Base-by-base conservation (phyloP, 768 basidiomycete genomes). In the Chalciporus pseudorubinellus region DNA sequence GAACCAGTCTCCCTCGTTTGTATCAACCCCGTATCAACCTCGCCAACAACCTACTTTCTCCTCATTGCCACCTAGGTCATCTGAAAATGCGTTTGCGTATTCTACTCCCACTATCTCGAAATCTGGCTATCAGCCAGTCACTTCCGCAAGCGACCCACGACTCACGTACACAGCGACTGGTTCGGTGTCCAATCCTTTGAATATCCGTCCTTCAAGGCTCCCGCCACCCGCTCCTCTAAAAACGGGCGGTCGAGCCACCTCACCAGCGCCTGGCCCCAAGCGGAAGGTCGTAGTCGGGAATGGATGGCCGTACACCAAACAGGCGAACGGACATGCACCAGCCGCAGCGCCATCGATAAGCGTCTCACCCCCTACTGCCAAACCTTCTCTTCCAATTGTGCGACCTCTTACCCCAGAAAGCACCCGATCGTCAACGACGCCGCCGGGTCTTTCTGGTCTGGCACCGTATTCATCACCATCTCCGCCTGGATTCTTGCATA, bases 131-230 rank as follows among this genome's bases (percentile, higher is more conserved):
- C 55, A 58, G 19, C 64, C 63, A 20, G 26, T 69, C 42, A 68
- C 46, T 12, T 67, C 69, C 18, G 61, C 68, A 14, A 65, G 29
- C 26, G 67, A 68, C 39, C 57, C 58, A 21, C 62, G 63, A 3
- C 48, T 77, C 20, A 72, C 70, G 2, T 72, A 70, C 52, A 72
- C 77, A 29, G 59, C 73, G n/a, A 58, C 68, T 7, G 75, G 74
- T 11, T 72, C 79, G 9, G 61, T 72, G 21, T 74, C 71, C 0
- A 85, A 85, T 60, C 81, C 82, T 20, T 63, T 84, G 36, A 73
- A 71, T 42, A 84, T 85, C 47, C 71, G 74, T 21, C 80, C 83
- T 13, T 78, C 82, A 13, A 58, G 61, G 43, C 45, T 42, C 28
- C 44, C 52, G n/a, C 66, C 50, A 7, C 54, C 46, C 4, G 48